A percentile compares a stretch with the other conserved stretches of the same genome.
These are phyloP conservation scores for Lachancea sp. DNA, from an alignment of 805 yeast genomes.

Conservation along the genomic window DNA sequence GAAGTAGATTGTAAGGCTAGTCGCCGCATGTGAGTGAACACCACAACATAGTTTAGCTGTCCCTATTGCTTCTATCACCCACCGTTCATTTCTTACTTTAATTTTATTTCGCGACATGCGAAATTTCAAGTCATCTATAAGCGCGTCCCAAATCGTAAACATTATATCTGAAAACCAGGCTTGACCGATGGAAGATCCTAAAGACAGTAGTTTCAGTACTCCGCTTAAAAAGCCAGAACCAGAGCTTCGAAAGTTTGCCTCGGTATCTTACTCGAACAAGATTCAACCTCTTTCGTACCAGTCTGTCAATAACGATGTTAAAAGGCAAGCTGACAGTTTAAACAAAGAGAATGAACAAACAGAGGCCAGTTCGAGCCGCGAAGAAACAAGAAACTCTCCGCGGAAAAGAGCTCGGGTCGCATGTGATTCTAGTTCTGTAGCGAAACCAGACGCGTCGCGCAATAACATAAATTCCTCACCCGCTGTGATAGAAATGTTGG, in stretches of 20 bases:
- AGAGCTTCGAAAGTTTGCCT: background rate
- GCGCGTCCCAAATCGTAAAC: background rate
- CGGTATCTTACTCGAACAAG: background rate
- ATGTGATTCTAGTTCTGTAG: too few relatives aligned
- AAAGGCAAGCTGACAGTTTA: background rate
- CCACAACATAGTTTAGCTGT: too few relatives aligned
- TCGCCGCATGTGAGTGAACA: too few relatives aligned
- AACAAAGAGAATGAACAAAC: background rate
- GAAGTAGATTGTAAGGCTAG: too few relatives aligned
- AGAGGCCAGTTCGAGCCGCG: background rate
- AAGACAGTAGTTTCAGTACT: constrained; percentile 5
- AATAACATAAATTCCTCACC: constrained; percentile 15
- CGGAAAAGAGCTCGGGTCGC: constrained; percentile 3
- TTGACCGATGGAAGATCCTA: constrained; percentile 1
- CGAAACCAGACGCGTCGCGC: background rate
- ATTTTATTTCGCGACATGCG: too few relatives aligned
- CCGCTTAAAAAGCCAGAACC: background rate
- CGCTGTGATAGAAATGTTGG: constrained; percentile 27
- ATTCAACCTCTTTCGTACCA: background rate
- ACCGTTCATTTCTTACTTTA: too few relatives aligned
- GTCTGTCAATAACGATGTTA: background rate
- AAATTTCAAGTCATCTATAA: too few relatives aligned
- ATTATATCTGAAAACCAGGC: background rate
- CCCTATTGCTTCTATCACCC: too few relatives aligned
- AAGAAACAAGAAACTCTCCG: background rate